These are phyloP conservation scores for Blastomyces percursus DNA, from an alignment of 2,329 filamentous ascomycete genomes.

Conservation along the genomic window DNA sequence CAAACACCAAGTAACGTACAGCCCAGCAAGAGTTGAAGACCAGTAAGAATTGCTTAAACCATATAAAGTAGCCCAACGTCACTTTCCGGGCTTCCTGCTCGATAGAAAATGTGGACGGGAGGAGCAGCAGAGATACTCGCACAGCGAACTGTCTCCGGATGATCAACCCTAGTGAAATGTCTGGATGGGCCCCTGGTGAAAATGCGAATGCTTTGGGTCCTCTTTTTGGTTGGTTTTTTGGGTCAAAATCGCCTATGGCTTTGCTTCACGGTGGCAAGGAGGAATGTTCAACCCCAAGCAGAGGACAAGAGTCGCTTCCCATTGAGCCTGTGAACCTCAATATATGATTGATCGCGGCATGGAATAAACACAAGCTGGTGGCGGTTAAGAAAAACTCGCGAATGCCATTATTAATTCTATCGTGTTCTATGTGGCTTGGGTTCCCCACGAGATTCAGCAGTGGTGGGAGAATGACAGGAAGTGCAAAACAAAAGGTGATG, in stretches of 20 bases:
- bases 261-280: neutral
- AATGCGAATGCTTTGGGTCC: neutral
- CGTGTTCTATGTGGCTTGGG: constrained; percentile 1
- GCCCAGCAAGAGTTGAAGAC: neutral
- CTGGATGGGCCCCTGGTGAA: neutral
- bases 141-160: neutral
- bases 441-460: neutral
- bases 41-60: neutral
- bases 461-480: neutral
- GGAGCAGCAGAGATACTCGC: neutral
- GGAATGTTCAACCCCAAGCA: neutral
- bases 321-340: neutral
- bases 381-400: neutral
- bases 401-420: constrained; percentile 6
- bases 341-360: neutral
- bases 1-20: neutral
- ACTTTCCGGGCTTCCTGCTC: neutral
- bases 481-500: neutral
- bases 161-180: too few relatives aligned
- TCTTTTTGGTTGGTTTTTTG: neutral
- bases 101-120: neutral
- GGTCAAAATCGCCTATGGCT: neutral
- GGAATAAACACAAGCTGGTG: neutral
- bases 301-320: neutral
- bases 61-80: neutral